These are phyloP conservation scores for Yarrowia keelungensis DNA, from an alignment of 805 yeast species.

Conservation along the genomic window DNA sequence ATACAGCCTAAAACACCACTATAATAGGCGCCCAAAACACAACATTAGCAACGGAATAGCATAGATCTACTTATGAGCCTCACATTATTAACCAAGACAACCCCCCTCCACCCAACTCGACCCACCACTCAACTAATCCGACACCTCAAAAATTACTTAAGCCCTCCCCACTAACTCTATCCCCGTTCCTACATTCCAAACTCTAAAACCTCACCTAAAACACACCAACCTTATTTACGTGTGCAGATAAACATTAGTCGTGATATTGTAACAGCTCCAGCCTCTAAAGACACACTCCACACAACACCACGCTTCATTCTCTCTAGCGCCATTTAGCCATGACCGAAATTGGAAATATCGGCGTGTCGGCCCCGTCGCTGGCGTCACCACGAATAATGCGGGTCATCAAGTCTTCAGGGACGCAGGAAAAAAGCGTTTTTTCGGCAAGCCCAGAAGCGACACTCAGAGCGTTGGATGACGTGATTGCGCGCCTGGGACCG, in stretches of 20 bases:
- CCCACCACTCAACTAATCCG: background rate
- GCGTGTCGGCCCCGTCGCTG: constrained; percentile 18
- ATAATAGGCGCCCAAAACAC: no score
- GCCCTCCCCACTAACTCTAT: background rate
- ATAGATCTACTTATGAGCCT: no score
- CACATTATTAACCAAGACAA: no score
- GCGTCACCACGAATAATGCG: constrained; percentile 20
- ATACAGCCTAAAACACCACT: no score
- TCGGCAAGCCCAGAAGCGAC: constrained; percentile 13
- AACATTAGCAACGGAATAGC: no score
- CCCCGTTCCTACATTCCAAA: constrained; percentile 7
- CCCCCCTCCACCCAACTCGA: background rate
- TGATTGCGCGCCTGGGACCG: constrained; percentile 17
- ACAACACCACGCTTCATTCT: background rate
- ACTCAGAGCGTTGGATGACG: constrained; percentile 17
- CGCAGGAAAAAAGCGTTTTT: constrained; percentile 13
- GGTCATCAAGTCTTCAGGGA: background rate
- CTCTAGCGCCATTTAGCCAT: background rate
- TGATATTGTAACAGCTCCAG: no score
- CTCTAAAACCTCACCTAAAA: constrained; percentile 18
- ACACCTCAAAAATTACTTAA: background rate
- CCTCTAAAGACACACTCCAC: no score
- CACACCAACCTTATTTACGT: constrained; percentile 32
- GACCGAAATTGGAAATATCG: constrained; percentile 17
- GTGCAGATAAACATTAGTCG: constrained; percentile 16